phyloP scores from a whole-genome alignment of 495 filamentous ascomycete genomes.

The Darksidea phi region DNA sequence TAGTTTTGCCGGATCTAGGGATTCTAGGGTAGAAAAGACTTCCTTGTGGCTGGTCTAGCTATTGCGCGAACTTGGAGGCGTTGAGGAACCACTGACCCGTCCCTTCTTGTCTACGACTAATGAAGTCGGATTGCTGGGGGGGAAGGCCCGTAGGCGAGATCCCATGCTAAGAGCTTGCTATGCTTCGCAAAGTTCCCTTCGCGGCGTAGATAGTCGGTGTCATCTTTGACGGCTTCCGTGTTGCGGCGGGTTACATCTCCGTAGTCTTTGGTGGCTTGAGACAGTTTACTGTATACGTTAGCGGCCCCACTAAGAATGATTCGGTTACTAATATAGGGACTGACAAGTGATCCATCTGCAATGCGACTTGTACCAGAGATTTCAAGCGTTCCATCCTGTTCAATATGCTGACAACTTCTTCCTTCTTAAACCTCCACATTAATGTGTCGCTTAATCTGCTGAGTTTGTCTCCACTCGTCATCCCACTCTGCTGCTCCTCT shows the following conservation, averaged over 20 bases:
- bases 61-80: constrained; percentile 41
- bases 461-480: constrained; percentile 8
- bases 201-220: background rate
- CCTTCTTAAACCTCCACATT: constrained; percentile 37
- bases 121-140: constrained; percentile 41
- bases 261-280: constrained; percentile 10
- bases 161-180: constrained; percentile 16
- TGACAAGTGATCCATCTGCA: constrained; percentile 42
- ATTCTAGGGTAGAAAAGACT: constrained; percentile 46
- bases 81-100: constrained; percentile 48
- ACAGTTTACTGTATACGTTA: constrained; percentile 11
- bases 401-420: constrained; percentile 36
- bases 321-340: constrained; percentile 2
- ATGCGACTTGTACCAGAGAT: constrained; percentile 27
- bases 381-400: constrained; percentile 41
- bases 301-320: background rate
- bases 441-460: constrained; percentile 28
- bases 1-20: constrained; percentile 40
- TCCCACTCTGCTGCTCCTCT: constrained; percentile 28
- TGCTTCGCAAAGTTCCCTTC: background rate
- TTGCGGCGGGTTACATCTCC: background rate
- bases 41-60: constrained; percentile 36
- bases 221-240: background rate
- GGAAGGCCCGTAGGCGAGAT: constrained; percentile 21
- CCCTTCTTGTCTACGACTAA: constrained; percentile 40